Evolutionary conservation across 768 basidiomycete genomes (phyloP).

Genomic region (Phanerodontia chrysosporium): DNA sequence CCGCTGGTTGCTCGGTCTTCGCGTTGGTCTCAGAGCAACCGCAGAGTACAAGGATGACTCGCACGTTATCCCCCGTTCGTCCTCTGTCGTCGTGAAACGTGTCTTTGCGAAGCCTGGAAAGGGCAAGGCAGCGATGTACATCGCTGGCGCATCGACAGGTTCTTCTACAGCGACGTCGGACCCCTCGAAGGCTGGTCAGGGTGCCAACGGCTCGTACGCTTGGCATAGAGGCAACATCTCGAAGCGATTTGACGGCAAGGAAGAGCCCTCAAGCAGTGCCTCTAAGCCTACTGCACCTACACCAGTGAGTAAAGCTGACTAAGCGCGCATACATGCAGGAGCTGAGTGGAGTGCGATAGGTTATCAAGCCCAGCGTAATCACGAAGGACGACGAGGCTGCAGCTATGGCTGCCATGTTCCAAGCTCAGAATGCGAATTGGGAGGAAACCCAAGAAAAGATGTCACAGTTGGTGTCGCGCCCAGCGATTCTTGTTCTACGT

Average conservation of each 20-base stretch:
- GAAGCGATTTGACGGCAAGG: conserved; percentile 86
- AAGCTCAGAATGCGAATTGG: conserved; percentile 92
- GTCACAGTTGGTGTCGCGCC: conserved; percentile 90
- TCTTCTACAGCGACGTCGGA: conserved; percentile 23
- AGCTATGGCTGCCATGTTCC: conserved; percentile 98
- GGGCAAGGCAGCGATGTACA: conserved; percentile 77
- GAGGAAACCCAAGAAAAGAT: conserved; percentile 99
- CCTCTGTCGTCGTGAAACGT: conserved; percentile 90
- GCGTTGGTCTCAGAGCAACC: not conserved
- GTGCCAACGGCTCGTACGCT: conserved; percentile 30
- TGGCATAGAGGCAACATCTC: conserved; percentile 77
- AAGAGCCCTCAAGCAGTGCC: conserved; percentile 38
- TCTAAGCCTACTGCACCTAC: conserved; percentile 1
- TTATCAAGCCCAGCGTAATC: conserved; percentile 28
- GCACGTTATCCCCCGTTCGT: conserved; percentile 88
- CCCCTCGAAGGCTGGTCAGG: conserved; percentile 27
- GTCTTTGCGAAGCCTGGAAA: conserved; percentile 76
- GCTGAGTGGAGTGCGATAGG: not conserved
- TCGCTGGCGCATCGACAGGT: conserved; percentile 34
- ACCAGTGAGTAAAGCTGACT: not conserved
- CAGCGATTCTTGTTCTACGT: conserved; percentile 53
- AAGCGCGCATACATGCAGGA: not conserved
- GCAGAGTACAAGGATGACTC: conserved; percentile 91
- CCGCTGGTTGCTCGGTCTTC: not conserved
- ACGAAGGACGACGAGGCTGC: conserved; percentile 79